These are phyloP conservation scores for Simmondsia chinensis DNA, from an alignment of 148 eudicot genomes.

Conservation along the genomic window DNA sequence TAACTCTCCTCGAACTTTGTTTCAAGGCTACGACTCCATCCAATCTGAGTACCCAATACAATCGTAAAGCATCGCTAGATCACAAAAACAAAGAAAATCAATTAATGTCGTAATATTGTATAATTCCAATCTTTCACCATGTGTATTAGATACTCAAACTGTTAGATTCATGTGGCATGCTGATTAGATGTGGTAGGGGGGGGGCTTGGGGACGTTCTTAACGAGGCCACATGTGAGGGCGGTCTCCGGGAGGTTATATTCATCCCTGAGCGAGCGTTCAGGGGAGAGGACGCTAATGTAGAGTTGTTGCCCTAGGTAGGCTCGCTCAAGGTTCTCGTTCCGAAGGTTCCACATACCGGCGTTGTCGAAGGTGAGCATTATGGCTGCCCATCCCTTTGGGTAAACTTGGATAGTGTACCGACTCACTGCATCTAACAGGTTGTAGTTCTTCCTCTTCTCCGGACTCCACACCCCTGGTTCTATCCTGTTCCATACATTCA, in stretches of 20 bases:
- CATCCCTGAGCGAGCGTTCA: slow-evolving; percentile 30
- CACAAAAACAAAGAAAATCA: too few species aligned
- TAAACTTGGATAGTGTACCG: slow-evolving; percentile 47
- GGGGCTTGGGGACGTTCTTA: slow-evolving; percentile 36
- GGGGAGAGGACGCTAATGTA: slow-evolving; percentile 39
- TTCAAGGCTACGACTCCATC: too few species aligned
- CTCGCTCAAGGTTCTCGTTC: slow-evolving; percentile 25
- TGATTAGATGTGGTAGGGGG: slow-evolving; percentile 20
- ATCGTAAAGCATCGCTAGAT: too few species aligned
- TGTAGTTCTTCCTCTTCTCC: slow-evolving; percentile 45
- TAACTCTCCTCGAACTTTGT: too few species aligned
- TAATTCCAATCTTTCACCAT: too few species aligned
- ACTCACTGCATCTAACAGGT: slow-evolving; percentile 42
- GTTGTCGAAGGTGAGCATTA: slow-evolving; percentile 42
- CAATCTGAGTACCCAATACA: too few species aligned
- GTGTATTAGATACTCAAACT: too few species aligned
- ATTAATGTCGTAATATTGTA: too few species aligned
- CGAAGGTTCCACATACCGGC: slow-evolving; percentile 59
- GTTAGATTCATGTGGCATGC: too few species aligned
- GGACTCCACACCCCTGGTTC: slow-evolving; percentile 44
- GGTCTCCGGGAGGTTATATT: slow-evolving; percentile 31
- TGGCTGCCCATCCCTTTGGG: slow-evolving; percentile 53
- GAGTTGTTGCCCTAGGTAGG: slow-evolving; percentile 50
- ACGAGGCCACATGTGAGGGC: slow-evolving; percentile 35
- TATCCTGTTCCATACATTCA: slow-evolving; percentile 13